phyloP scores from a whole-genome alignment of 2,329 filamentous ascomycete genomes.

The Arthroderma uncinatum region DNA sequence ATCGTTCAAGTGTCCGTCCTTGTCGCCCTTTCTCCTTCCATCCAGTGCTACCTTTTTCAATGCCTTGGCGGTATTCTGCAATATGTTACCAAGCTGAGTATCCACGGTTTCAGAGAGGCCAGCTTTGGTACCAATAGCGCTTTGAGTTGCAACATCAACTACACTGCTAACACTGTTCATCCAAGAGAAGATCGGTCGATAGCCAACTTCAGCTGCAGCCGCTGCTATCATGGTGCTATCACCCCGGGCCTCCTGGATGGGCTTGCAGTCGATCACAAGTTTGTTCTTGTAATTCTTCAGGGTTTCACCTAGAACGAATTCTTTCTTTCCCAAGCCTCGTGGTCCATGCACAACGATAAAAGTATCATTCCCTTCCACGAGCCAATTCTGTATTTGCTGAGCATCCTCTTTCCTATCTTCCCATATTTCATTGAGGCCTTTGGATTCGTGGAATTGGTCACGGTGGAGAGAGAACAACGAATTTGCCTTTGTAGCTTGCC shows the following conservation, averaged over 20 bases:
- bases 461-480: conserved; percentile 33
- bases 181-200: conserved; percentile 89
- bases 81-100: conserved; percentile 77
- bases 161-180: conserved; percentile 90
- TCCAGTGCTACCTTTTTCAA: conserved; percentile 67
- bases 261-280: conserved; percentile 82
- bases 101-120: conserved; percentile 91
- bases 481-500: conserved; percentile 43
- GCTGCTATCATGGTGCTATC: conserved; percentile 75
- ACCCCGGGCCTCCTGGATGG: conserved; percentile 78
- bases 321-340: conserved; percentile 78
- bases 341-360: conserved; percentile 92
- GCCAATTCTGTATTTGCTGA: conserved; percentile 69
- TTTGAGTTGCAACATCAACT: conserved; percentile 82
- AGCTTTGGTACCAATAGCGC: conserved; percentile 85
- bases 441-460: conserved; percentile 46
- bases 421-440: conserved; percentile 70
- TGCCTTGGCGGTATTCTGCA: conserved; percentile 69
- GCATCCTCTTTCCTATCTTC: conserved; percentile 75
- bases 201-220: conserved; percentile 73
- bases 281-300: conserved; percentile 66
- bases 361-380: conserved; percentile 78
- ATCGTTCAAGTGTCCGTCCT: conserved; percentile 59
- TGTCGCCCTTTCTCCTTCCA: conserved; percentile 57
- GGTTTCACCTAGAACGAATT: conserved; percentile 75